A percentile compares a stretch with the other conserved stretches of the same genome.
Evolutionary conservation across 2,329 filamentous ascomycete genomes (phyloP).

Genomic region (Monosporascus ibericus): DNA sequence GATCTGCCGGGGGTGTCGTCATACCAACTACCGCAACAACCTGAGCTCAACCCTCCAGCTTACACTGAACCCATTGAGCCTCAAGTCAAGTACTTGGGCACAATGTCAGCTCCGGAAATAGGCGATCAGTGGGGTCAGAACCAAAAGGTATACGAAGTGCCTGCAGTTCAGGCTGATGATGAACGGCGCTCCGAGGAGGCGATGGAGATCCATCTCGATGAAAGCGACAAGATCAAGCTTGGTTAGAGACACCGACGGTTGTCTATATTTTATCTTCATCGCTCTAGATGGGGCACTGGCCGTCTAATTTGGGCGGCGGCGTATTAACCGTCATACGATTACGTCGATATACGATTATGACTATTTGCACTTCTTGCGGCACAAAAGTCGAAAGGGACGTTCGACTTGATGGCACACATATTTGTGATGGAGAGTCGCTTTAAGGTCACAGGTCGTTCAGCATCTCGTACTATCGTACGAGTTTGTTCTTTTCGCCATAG

Average conservation of each 20-base stretch:
- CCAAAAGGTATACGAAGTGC: conserved; percentile 33
- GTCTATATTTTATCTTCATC: too few species aligned
- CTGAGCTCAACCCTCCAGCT: conserved; percentile 10
- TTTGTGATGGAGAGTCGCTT: too few species aligned
- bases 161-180: conserved; percentile 24
- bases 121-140: conserved; percentile 29
- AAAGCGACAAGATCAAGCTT: conserved; percentile 28
- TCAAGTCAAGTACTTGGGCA: conserved; percentile 9
- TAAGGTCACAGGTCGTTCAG: too few species aligned
- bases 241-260: conserved; percentile 2
- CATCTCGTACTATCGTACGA: too few species aligned
- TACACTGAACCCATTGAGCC: conserved; percentile 11
- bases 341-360: too few species aligned
- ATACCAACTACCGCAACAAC: conserved; percentile 19
- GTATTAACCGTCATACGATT: too few species aligned
- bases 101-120: conserved; percentile 22
- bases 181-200: conserved; percentile 38
- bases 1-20: conserved; percentile 21
- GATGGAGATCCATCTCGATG: conserved; percentile 44
- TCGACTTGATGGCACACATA: too few species aligned
- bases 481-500: too few species aligned
- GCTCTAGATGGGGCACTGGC: too few species aligned
- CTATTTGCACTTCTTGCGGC: too few species aligned
- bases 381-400: too few species aligned
- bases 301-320: too few species aligned